Percentiles rank a stretch among this genome's conserved stretches.
Conservation (phyloP, 2,329 filamentous ascomycete species). For the Capronia americana region DNA sequence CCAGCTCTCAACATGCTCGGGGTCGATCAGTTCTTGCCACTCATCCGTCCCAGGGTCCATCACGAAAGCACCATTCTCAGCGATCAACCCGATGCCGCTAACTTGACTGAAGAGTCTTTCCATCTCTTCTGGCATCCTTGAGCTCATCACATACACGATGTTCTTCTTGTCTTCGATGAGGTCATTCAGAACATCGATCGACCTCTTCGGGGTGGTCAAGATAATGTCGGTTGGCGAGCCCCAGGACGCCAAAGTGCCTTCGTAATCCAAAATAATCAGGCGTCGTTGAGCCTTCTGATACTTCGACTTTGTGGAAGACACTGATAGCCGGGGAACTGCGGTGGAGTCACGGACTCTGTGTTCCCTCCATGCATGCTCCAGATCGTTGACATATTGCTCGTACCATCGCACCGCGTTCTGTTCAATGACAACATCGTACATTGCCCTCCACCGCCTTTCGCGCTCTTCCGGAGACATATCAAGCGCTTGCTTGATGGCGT, state of each 20-base stretch:
- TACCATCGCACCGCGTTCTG: constrained; percentile 90
- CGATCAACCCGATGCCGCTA: constrained; percentile 84
- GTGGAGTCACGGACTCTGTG: constrained; percentile 84
- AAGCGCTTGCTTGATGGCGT: constrained; percentile 81
- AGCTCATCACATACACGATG: constrained; percentile 91
- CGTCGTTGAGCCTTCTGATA: constrained; percentile 72
- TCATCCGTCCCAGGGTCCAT: constrained; percentile 67
- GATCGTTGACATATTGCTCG: constrained; percentile 71
- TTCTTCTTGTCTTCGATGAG: constrained; percentile 80
- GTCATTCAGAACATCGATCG: constrained; percentile 81
- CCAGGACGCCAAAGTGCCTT: constrained; percentile 88
- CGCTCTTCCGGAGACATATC: constrained; percentile 81
- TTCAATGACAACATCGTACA: constrained; percentile 75
- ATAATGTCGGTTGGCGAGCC: constrained; percentile 85
- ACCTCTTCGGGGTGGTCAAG: constrained; percentile 82
- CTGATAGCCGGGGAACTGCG: constrained; percentile 81
- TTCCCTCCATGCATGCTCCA: constrained; percentile 79
- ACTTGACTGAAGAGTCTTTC: constrained; percentile 85
- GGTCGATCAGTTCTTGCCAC: constrained; percentile 81
- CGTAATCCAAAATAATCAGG: constrained; percentile 90
- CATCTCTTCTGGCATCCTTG: constrained; percentile 83
- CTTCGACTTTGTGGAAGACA: constrained; percentile 66
- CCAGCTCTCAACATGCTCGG: constrained; percentile 74
- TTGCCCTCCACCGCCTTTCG: constrained; percentile 72
- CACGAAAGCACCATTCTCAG: constrained; percentile 92